Base-by-base conservation (phyloP, 345 rosid species). In the Firmiana major region DNA sequence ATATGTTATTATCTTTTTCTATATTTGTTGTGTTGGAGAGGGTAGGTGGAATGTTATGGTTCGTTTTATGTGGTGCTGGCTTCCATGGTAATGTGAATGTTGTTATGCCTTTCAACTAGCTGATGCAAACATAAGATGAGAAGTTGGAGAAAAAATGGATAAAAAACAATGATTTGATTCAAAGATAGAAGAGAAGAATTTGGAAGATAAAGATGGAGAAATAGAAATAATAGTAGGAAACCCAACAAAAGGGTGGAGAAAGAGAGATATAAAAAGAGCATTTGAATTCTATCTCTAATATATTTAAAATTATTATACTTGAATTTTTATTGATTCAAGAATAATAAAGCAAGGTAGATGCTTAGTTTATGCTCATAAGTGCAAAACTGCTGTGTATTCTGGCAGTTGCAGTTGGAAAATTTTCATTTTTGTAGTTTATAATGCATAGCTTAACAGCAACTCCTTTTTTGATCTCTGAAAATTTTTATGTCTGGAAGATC, bases 221-320 rank as follows among this genome's bases (percentile, higher is more conserved):
- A 70, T 28, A 70, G 59, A 70, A 49, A 71, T 49, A 71, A 71
- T 12, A 49, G 59, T 26, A 16, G 59, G 42, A 49, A 49, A 49
- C 43, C 55, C 26, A 28, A 51, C 26, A 17, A 17, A 49, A 28
- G 34, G 24, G 16, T 9, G 59, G 16, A 59, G 64, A 59, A 19
- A 28, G 71, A 42, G 51, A 42, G 58, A 48, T 55, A 66, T 10
- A 42, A 51, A 66, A 28, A 12, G 17, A 11, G 34, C 38, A 46
- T 11, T 31, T 16, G 9, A 71, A 71, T 0, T 31, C 34, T 31
- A 31, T 31, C 34, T 31, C 34, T 1, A 31, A 31, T 34, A 19
- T 34, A 17, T 28, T 26, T 16, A 28, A 69, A 69, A 46, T 54
- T 1, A 15, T 24, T 49, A 36, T 28, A 16, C 42, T 49, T 28